Evolutionary conservation across 352 stramenopile genomes (phyloP).

Genomic region (Elongisporangium anandrum): DNA sequence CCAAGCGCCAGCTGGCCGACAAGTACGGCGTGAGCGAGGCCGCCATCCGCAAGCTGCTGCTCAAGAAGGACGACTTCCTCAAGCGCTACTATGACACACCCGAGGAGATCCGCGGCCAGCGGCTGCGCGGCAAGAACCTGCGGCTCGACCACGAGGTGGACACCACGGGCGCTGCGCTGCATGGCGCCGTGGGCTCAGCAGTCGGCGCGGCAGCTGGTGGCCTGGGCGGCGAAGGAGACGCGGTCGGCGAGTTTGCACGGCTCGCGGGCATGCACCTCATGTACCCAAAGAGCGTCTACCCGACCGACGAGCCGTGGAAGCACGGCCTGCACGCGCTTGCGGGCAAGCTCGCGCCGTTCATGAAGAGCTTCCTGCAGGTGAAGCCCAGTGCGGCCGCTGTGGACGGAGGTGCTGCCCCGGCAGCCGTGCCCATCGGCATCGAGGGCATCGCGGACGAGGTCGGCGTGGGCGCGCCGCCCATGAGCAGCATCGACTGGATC

Average conservation of each 20-base stretch:
- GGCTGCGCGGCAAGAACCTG: constrained; percentile 58
- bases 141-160: constrained; percentile 17
- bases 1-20: constrained; percentile 71
- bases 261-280: constrained; percentile 2
- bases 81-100: constrained; percentile 78
- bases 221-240: not conserved
- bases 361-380: constrained; percentile 50
- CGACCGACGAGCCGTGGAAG: constrained; percentile 67
- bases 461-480: not conserved
- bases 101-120: constrained; percentile 68
- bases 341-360: constrained; percentile 52
- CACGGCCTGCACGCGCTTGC: constrained; percentile 43
- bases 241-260: constrained; percentile 5
- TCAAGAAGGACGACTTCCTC: constrained; percentile 79
- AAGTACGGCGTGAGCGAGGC: constrained; percentile 78
- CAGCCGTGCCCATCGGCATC: not conserved
- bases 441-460: not conserved
- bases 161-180: not conserved
- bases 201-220: not conserved
- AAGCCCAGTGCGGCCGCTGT: constrained; percentile 9
- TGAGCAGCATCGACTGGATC: constrained; percentile 47
- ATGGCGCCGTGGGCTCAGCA: not conserved
- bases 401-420: not conserved
- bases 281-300: constrained; percentile 46
- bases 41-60: constrained; percentile 74